Evolutionary conservation across 495 filamentous ascomycete species (phyloP), one percentile per base, ranked within the genome.

Genomic region (Trichocladium uniseriatum): DNA sequence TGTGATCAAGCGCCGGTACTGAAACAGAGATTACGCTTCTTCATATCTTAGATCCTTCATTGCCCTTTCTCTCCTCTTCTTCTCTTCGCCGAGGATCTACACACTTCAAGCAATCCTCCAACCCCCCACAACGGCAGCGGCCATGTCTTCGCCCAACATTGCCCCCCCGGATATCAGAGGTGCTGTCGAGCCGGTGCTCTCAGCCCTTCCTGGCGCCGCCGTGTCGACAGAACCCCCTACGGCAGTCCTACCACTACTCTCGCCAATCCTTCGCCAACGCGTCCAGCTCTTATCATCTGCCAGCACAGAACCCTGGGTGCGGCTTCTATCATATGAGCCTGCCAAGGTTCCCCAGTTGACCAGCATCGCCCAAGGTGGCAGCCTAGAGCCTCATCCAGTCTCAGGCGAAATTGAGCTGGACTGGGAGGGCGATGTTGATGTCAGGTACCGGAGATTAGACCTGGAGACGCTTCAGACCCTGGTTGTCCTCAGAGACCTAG

Each of bases 181-280:
- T 38, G 71, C 91, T 28, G 75, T 95, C 15, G 79, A 80, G 43
- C 86, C 85, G 24, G 68, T 97, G 19, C 79, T 96, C 45, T 87
- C 90, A 19, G 84, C 86, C 48, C 75, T 98, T n/a, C 87, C 88
- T 1, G 83, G 84, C 28, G 87, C 89, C 13, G 84, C 87, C 56
- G 77, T 83, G 46, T 90, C 91, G 31, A 76, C 82, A 39, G 71
- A 79, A 46, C 88, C 91, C 6, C 80, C 91, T 13, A 79, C 82
- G 31, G 82, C 81, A 32, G 72, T 95, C 10, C 75, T 95, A 4
- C 85, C 87, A 24, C 76, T 90, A 28, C 80, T 98, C 37, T 86
- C 92, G 4, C 91, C 92, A 6, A 92, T 96, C 38, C 79, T 97
- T 3, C 84, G 90, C 43, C 91, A 96, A 61, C 79, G 92, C 36